Evolutionary conservation across 345 rosid species (phyloP).

Genomic region (Salix arbutifolia): DNA sequence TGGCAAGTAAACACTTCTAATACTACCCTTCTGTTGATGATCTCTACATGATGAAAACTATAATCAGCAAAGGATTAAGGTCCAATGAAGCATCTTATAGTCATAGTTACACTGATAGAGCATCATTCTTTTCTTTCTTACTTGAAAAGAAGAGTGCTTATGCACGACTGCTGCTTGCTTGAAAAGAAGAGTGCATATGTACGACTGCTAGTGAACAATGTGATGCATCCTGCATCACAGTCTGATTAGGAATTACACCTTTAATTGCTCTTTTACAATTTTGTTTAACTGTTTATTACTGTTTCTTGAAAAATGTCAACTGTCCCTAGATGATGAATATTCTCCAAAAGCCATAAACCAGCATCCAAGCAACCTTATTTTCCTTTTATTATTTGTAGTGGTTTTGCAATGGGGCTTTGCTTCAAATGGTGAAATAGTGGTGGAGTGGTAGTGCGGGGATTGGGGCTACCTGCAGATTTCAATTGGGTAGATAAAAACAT

Average conservation of each 20-base stretch:
- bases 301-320: neutral
- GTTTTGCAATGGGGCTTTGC: too few relatives aligned
- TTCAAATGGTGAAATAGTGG: neutral
- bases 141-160: neutral
- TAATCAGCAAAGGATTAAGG: slow-evolving; percentile 20
- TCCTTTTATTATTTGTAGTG: neutral
- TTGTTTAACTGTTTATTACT: neutral
- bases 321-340: slow-evolving; percentile 28
- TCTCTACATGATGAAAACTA: slow-evolving; percentile 34
- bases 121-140: neutral
- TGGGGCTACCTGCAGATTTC: neutral
- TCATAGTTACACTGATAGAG: slow-evolving; percentile 47
- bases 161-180: neutral
- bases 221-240: neutral
- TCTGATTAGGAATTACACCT: neutral
- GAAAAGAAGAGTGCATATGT: neutral
- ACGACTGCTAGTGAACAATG: neutral
- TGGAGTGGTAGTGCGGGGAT: too few relatives aligned
- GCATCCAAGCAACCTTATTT: slow-evolving; percentile 17
- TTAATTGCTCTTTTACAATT: neutral
- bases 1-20: neutral
- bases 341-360: slow-evolving; percentile 32
- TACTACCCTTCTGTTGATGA: neutral
- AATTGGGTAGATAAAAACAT: neutral
- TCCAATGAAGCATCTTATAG: slow-evolving; percentile 37